Conservation (phyloP, 2,329 filamentous ascomycete genomes). For the Scorias spongiosa region DNA sequence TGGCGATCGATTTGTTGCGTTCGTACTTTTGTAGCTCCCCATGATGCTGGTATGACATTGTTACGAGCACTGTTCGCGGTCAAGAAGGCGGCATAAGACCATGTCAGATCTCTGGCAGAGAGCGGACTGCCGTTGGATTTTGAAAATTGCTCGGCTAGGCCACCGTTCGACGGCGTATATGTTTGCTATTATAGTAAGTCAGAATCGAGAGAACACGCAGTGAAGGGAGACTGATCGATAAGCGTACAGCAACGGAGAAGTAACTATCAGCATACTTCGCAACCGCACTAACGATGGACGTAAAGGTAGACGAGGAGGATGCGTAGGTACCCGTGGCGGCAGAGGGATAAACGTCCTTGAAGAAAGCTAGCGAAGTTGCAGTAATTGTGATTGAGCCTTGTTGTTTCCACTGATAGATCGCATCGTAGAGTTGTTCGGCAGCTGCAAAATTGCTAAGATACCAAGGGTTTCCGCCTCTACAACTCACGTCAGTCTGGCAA, state of each 20-base stretch:
- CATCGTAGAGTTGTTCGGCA: conserved; percentile 67
- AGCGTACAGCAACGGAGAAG: conserved; percentile 20
- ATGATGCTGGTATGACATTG: conserved; percentile 40
- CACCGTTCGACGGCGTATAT: conserved; percentile 44
- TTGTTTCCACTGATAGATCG: conserved; percentile 54
- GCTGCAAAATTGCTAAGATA: conserved; percentile 60
- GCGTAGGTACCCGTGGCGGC: conserved; percentile 48
- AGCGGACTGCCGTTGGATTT: conserved; percentile 34
- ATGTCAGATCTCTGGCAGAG: conserved; percentile 53
- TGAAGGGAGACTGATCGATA: not conserved
- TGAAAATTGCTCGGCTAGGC: conserved; percentile 52
- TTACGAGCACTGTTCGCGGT: conserved; percentile 45
- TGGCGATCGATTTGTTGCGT: no score
- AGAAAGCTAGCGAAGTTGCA: conserved; percentile 52
- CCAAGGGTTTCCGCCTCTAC: conserved; percentile 2
- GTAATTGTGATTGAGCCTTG: conserved; percentile 50
- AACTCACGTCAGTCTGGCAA: not conserved
- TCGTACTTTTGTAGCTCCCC: conserved; percentile 24
- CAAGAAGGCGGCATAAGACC: conserved; percentile 58
- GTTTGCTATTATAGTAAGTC: conserved; percentile 9
- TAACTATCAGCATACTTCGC: conserved; percentile 47
- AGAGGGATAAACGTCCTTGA: conserved; percentile 46
- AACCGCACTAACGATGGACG: conserved; percentile 42
- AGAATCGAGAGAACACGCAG: not conserved
- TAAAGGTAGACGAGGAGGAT: conserved; percentile 24